Evolutionary conservation across 1,284 basidiomycete genomes (phyloP), one percentile per base, ranked within the genome.

Genomic region (Fistulinella cinereoalba): DNA sequence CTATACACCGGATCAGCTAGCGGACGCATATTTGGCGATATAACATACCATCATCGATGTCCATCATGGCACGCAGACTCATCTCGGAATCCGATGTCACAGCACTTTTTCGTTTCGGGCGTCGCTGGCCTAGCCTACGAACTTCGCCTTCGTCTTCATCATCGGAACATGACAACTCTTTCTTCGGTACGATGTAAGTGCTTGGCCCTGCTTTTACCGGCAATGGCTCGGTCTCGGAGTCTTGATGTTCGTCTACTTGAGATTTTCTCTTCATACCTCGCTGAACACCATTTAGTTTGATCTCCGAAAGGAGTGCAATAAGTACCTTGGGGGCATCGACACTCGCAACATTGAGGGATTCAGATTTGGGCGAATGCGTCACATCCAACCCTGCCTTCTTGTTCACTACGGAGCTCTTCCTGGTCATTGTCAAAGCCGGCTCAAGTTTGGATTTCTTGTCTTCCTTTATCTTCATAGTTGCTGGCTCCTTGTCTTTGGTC

Each of bases 61-160:
- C 85, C 86, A 88, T 88, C 73, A 88, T 77, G 11, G 77, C 81
- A 36, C 68, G 68, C 24, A 81, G 61, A 39, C 79, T 80, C 50
- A 56, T 64, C 53, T 74, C 69, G 2, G 61, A 62, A 24, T 71
- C 65, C 6, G 63, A 62, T 15, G 54, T 54, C 16, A 46, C 21
- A 23, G 38, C 41, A 34, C 43, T 48, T 47, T 44, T 59, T 48
- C 39, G 44, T 38, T 46, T 61, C 3, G 15, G 37, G 16, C 60
- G 62, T 37, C 58, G 60, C 16, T 18, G 43, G 8, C 61, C 53
- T 6, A 47, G 41, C 37, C 45, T 53, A 16, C 56, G 52, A 11
- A 62, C 39, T 58, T 65, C 74, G n/a, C 65, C 67, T 5, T 83
- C 78, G 41, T 85, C 82, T 1, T 77, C 77, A 10, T 83, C 79